These are phyloP conservation scores for Ophiosphaerella herpotricha DNA, from an alignment of 2,329 filamentous ascomycete species.

Conservation along the genomic window DNA sequence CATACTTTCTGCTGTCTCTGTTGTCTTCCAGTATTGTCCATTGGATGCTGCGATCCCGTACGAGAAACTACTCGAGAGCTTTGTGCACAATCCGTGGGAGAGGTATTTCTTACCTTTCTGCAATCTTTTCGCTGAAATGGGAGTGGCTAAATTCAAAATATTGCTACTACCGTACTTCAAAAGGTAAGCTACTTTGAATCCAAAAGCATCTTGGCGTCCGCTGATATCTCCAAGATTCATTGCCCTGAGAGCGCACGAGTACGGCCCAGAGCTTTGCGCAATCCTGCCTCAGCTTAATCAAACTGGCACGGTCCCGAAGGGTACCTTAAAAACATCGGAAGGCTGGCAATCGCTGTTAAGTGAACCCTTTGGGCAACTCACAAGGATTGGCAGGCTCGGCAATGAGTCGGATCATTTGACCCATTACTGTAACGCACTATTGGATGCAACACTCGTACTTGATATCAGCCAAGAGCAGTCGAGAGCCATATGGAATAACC, in stretches of 20 bases:
- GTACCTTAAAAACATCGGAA: constrained; percentile 27
- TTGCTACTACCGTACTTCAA: constrained; percentile 83
- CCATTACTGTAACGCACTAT: constrained; percentile 37
- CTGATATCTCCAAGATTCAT: constrained; percentile 65
- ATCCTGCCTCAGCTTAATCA: constrained; percentile 36
- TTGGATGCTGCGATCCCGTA: constrained; percentile 77
- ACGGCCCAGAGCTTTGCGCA: constrained; percentile 35
- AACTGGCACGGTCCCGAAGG: constrained; percentile 22
- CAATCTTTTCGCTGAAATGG: constrained; percentile 75
- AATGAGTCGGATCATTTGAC: constrained; percentile 14
- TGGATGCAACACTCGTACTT: constrained; percentile 31
- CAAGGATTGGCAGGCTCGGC: neutral
- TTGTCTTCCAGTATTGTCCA: constrained; percentile 75
- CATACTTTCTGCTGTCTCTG: constrained; percentile 58
- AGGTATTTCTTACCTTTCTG: constrained; percentile 84
- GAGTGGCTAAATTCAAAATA: constrained; percentile 73
- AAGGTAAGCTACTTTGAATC: constrained; percentile 55
- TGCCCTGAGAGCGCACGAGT: constrained; percentile 47
- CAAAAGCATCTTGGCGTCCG: constrained; percentile 2
- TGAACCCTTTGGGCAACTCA: constrained; percentile 67
- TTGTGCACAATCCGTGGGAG: constrained; percentile 69
- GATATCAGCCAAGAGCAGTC: constrained; percentile 26
- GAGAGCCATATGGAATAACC: constrained; percentile 20
- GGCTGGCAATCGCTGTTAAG: constrained; percentile 57
- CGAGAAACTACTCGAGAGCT: constrained; percentile 65